Evolutionary conservation across 768 basidiomycete genomes (phyloP).

Genomic region (Sutorius australiensis): DNA sequence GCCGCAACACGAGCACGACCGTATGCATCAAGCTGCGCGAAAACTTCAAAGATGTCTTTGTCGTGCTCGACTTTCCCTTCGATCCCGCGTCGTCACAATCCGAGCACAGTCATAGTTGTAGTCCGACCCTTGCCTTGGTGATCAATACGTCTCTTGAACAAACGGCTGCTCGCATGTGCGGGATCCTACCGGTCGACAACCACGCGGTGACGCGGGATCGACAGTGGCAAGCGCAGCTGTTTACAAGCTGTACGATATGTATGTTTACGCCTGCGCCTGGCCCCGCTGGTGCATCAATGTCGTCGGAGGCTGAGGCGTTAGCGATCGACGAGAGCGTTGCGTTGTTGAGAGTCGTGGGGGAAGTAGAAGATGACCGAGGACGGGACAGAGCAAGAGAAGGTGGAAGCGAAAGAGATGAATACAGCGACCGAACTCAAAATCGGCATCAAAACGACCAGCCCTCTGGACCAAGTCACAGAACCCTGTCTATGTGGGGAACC

Average conservation of each 20-base stretch:
- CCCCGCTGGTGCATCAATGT: slow-evolving; percentile 1
- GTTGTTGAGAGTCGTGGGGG: slow-evolving; percentile 39
- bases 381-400: background rate
- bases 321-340: slow-evolving; percentile 47
- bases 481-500: background rate
- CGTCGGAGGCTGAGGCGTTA: slow-evolving; percentile 21
- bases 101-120: slow-evolving; percentile 31
- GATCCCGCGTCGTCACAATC: slow-evolving; percentile 23
- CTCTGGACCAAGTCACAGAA: slow-evolving; percentile 1
- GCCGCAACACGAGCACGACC: slow-evolving; percentile 58
- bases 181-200: slow-evolving; percentile 45
- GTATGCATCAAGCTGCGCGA: slow-evolving; percentile 40
- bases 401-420: background rate
- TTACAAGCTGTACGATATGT: slow-evolving; percentile 56
- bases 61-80: slow-evolving; percentile 61
- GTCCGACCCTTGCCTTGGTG: slow-evolving; percentile 47
- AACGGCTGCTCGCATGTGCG: slow-evolving; percentile 43
- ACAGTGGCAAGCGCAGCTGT: slow-evolving; percentile 62
- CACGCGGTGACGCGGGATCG: slow-evolving; percentile 39
- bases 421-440: background rate
- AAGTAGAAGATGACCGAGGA: slow-evolving; percentile 35
- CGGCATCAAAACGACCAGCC: background rate
- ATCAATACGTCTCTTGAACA: slow-evolving; percentile 45
- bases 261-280: slow-evolving; percentile 40
- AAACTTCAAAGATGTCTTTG: slow-evolving; percentile 37